Evolutionary conservation across 163 green algal species (phyloP).

Genomic region (Prototheca cutis): DNA sequence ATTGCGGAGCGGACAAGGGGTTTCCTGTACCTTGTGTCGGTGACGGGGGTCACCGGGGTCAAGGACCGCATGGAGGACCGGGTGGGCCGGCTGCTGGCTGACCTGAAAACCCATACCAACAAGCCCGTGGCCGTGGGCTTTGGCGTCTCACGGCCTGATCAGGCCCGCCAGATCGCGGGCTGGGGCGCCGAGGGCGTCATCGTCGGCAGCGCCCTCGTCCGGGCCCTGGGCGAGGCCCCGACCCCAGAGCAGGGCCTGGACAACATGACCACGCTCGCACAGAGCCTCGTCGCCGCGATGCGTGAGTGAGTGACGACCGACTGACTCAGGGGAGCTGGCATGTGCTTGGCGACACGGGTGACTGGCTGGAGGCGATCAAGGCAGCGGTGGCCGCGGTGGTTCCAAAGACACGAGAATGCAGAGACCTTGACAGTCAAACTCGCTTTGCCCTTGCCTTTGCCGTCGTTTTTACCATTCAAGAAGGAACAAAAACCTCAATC

Average conservation of each 20-base stretch:
- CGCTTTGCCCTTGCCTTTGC: not conserved
- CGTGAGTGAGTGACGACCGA: not conserved
- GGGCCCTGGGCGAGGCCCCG: constrained; percentile 60
- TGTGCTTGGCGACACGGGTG: not conserved
- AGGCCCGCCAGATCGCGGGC: constrained; percentile 57
- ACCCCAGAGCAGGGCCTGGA: constrained; percentile 13
- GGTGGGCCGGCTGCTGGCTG: constrained; percentile 73
- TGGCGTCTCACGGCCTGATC: constrained; percentile 78
- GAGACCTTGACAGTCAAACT: not conserved
- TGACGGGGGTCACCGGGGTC: constrained; percentile 88
- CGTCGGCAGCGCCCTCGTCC: constrained; percentile 84
- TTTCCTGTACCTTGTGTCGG: constrained; percentile 96
- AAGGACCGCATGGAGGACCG: constrained; percentile 45
- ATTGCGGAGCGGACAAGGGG: constrained; percentile 76
- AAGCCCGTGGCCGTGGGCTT: constrained; percentile 96
- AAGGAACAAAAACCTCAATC: too few species aligned
- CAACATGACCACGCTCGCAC: constrained; percentile 4
- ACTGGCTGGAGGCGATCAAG: not conserved
- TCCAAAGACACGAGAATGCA: too few species aligned
- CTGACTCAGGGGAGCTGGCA: not conserved
- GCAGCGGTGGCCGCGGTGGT: too few species aligned
- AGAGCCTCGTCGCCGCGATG: not conserved
- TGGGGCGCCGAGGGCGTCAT: constrained; percentile 94
- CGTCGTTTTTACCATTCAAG: not conserved
- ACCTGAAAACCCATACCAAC: constrained; percentile 68